Conservation (phyloP, 2,329 filamentous ascomycete genomes). For the Fusarium haematococcum region DNA sequence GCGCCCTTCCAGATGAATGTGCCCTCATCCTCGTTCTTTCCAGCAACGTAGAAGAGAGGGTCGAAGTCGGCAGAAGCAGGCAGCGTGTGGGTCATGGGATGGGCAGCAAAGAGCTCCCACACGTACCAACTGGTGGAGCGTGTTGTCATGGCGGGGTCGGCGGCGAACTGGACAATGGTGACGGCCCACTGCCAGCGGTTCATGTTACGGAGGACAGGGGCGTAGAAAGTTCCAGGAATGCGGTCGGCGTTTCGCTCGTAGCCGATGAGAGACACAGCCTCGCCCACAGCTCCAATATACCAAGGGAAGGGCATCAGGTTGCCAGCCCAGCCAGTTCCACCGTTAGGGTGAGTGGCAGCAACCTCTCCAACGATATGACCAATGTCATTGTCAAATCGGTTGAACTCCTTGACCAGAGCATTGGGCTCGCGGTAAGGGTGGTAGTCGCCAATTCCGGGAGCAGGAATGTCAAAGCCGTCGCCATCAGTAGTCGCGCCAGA, state of each 20-base stretch:
- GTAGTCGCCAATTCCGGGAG: slow-evolving; percentile 60
- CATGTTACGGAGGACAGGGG: slow-evolving; percentile 61
- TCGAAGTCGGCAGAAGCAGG: slow-evolving; percentile 56
- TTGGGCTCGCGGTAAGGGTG: slow-evolving; percentile 65
- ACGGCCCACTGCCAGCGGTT: slow-evolving; percentile 64
- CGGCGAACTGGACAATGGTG: slow-evolving; percentile 63
- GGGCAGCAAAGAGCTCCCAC: slow-evolving; percentile 61
- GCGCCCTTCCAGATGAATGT: slow-evolving; percentile 63
- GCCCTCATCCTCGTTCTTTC: slow-evolving; percentile 55
- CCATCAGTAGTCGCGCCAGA: slow-evolving; percentile 60
- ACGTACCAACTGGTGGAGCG: slow-evolving; percentile 63
- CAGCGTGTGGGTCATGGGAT: slow-evolving; percentile 60
- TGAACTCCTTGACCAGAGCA: slow-evolving; percentile 61
- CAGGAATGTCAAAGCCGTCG: slow-evolving; percentile 53
- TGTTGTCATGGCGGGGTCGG: slow-evolving; percentile 61
- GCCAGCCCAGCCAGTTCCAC: slow-evolving; percentile 60
- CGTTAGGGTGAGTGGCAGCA: slow-evolving; percentile 63
- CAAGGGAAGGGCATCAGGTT: slow-evolving; percentile 61
- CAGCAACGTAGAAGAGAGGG: slow-evolving; percentile 64
- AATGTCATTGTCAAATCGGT: slow-evolving; percentile 64
- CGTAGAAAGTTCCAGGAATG: slow-evolving; percentile 65
- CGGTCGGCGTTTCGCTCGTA: slow-evolving; percentile 74
- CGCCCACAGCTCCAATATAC: slow-evolving; percentile 71
- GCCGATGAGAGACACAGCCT: slow-evolving; percentile 74
- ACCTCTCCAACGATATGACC: slow-evolving; percentile 61